A percentile compares a stretch with the other conserved stretches of the same genome.
Conservation (phyloP, 495 filamentous ascomycete species). For the Podospora tetraspora region DNA sequence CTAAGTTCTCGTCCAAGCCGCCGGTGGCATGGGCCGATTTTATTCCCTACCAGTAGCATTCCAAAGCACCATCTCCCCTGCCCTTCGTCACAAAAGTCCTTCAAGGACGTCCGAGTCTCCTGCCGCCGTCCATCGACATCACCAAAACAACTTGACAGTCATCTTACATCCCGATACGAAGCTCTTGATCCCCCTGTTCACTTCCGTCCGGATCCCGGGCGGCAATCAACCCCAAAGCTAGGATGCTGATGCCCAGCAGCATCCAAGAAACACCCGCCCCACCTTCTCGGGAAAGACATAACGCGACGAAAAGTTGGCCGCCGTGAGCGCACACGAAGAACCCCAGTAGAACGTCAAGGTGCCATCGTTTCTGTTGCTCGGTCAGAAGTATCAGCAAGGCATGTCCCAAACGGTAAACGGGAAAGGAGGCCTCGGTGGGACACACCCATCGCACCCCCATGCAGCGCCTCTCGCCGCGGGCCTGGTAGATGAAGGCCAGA, state of each 20-base stretch:
- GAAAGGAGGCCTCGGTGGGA: no score
- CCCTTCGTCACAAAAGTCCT: neutral
- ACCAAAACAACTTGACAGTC: neutral
- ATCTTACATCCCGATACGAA: neutral
- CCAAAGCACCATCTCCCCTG: no score
- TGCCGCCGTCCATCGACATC: no score
- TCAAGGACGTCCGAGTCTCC: neutral
- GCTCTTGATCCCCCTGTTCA: neutral
- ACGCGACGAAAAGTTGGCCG: neutral
- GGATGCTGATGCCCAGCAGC: neutral
- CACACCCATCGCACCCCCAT: neutral
- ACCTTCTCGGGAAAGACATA: neutral
- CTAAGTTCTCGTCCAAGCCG: no score
- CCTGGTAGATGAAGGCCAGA: neutral
- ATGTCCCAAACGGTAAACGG: neutral
- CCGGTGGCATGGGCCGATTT: no score
- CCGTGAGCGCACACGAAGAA: neutral
- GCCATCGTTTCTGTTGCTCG: neutral
- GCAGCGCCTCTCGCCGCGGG: neutral
- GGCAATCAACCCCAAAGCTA: neutral
- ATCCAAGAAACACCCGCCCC: neutral
- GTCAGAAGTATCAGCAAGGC: neutral
- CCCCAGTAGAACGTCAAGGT: neutral
- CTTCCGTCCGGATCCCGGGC: neutral
- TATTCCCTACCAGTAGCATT: no score